phyloP scores from a whole-genome alignment of 192 early-diverging fungal species.

The Rhizoclosmatium globosum region DNA sequence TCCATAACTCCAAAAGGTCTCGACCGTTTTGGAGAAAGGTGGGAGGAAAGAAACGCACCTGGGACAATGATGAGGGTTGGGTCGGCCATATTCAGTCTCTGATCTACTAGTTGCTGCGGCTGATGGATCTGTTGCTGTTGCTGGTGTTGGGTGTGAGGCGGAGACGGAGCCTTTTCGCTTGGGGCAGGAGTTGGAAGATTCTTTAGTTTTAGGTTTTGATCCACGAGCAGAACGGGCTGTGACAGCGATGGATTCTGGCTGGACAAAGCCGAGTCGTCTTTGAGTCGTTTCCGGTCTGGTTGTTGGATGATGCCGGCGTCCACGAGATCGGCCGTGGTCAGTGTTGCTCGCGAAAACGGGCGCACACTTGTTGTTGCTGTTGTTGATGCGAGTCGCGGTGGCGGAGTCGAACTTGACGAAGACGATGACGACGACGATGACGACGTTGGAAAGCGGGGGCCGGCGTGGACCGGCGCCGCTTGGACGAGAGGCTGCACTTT shows the following conservation, averaged over 20 bases:
- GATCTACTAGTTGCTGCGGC: background rate
- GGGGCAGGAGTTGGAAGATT: background rate
- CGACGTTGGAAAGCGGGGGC: too few relatives aligned
- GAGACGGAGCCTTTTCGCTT: background rate
- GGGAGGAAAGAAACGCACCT: slow-evolving; percentile 14
- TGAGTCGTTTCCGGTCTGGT: background rate
- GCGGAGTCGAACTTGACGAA: too few relatives aligned
- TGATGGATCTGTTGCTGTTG: background rate
- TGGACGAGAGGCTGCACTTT: too few relatives aligned
- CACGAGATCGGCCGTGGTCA: background rate
- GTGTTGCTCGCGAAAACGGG: too few relatives aligned
- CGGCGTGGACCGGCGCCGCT: too few relatives aligned
- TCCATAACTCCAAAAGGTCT: too few relatives aligned
- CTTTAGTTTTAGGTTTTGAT: background rate
- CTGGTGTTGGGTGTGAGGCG: background rate
- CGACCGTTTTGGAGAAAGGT: too few relatives aligned
- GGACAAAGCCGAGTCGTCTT: background rate
- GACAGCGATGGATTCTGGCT: background rate
- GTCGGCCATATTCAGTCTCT: background rate
- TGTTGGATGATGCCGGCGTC: background rate
- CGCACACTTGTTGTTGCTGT: too few relatives aligned
- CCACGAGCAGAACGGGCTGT: background rate
- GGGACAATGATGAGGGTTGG: slow-evolving; percentile 4
- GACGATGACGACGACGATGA: too few relatives aligned
- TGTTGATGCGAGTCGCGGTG: too few relatives aligned